These are phyloP conservation scores for Cyanophora paradoxa DNA, from an alignment of 78 protist species.

Conservation along the genomic window DNA sequence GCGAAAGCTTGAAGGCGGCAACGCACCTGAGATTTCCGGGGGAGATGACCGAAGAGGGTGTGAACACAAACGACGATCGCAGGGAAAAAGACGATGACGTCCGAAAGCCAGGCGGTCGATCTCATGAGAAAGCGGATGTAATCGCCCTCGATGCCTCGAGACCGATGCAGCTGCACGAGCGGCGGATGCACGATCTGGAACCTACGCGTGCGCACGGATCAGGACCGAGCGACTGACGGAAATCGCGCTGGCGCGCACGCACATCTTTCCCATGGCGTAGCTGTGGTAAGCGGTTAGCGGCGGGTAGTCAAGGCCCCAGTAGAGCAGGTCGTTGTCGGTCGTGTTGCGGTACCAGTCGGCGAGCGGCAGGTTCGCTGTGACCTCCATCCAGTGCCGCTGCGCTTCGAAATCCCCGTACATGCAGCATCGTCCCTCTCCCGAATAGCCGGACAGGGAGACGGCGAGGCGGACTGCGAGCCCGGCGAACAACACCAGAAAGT, in stretches of 20 bases:
- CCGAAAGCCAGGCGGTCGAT: conserved; percentile 53
- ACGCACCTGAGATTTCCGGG: background rate
- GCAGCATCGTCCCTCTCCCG: conserved; percentile 67
- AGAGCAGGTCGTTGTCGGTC: conserved; percentile 79
- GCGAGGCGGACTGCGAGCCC: background rate
- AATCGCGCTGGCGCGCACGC: no score
- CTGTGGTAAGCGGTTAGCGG: conserved; percentile 90
- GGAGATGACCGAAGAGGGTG: background rate
- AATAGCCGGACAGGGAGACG: conserved; percentile 10
- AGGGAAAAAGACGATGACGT: conserved; percentile 68
- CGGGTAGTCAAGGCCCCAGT: conserved; percentile 99
- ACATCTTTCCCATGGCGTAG: conserved; percentile 63
- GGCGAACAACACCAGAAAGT: background rate
- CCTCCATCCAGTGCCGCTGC: conserved; percentile 98
- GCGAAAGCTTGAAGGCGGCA: background rate
- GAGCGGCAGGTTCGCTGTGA: conserved; percentile 71
- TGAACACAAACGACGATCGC: conserved; percentile 30
- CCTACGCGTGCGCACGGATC: background rate
- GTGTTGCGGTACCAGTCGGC: conserved; percentile 63
- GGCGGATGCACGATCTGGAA: background rate
- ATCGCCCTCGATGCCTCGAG: no score
- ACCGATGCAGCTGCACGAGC: no score
- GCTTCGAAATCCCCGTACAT: conserved; percentile 96
- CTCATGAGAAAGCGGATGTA: conserved; percentile 80
- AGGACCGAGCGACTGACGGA: no score